phyloP scores from a whole-genome alignment of 805 yeast species.

The Yarrowia sp. region DNA sequence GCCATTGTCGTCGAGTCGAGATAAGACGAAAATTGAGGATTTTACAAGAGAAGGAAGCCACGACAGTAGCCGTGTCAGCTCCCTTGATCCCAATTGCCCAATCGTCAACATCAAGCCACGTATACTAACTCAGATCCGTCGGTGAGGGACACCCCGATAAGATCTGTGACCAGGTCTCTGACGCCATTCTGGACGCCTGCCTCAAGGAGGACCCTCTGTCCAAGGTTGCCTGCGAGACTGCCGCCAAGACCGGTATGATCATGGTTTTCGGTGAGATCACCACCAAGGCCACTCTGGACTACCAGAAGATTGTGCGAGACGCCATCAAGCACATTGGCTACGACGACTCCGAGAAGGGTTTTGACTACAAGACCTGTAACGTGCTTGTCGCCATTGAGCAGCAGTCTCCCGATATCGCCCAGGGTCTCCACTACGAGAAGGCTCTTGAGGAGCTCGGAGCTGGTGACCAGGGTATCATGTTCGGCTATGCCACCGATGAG shows the following conservation, averaged over 20 bases:
- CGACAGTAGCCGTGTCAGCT: too few species aligned
- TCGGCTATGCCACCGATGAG: slow-evolving; percentile 99
- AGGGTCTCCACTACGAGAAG: slow-evolving; percentile 96
- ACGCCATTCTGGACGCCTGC: slow-evolving; percentile 98
- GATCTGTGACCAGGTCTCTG: slow-evolving; percentile 96
- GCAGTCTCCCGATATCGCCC: slow-evolving; percentile 99
- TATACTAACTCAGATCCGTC: slow-evolving; percentile 52
- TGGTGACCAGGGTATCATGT: slow-evolving; percentile 99
- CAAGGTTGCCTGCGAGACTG: slow-evolving; percentile 99
- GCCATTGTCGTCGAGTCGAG: background rate
- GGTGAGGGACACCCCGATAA: slow-evolving; percentile 68
- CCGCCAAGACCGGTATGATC: slow-evolving; percentile 98
- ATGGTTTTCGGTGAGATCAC: slow-evolving; percentile 99
- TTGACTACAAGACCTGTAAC: slow-evolving; percentile 99
- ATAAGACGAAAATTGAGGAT: background rate
- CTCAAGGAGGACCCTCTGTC: slow-evolving; percentile 93
- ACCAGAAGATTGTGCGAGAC: slow-evolving; percentile 97
- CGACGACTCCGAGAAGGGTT: slow-evolving; percentile 94
- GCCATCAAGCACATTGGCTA: slow-evolving; percentile 98
- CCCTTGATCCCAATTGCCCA: too few species aligned
- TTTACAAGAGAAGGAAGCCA: too few species aligned
- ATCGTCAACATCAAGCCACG: too few species aligned
- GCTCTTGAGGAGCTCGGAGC: slow-evolving; percentile 98
- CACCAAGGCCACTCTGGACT: slow-evolving; percentile 93
- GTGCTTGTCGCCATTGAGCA: slow-evolving; percentile 99